These are phyloP conservation scores for Ogataea pignaliae DNA, from an alignment of 805 yeast genomes.

Conservation along the genomic window DNA sequence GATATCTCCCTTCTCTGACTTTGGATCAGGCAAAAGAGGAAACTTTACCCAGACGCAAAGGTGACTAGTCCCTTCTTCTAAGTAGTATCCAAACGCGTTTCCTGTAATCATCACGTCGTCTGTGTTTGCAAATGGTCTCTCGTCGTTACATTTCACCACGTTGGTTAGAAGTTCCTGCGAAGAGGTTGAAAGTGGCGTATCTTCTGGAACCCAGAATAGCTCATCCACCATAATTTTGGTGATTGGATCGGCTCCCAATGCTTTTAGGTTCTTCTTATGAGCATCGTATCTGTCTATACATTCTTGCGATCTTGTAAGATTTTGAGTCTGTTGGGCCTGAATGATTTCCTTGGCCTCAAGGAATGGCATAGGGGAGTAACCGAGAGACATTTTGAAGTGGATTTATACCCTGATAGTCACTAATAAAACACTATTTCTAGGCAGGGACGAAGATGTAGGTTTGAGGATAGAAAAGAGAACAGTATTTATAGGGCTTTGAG, in stretches of 20 bases:
- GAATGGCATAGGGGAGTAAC: slow-evolving; percentile 42
- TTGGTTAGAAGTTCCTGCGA: slow-evolving; percentile 11
- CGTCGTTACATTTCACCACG: slow-evolving; percentile 27
- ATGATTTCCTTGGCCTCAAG: slow-evolving; percentile 36
- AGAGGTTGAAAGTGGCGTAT: slow-evolving; percentile 13
- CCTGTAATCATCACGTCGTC: slow-evolving; percentile 41
- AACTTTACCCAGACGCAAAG: slow-evolving; percentile 66
- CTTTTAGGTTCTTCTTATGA: slow-evolving; percentile 39
- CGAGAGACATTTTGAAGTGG: slow-evolving; percentile 10
- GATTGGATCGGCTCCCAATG: slow-evolving; percentile 36
- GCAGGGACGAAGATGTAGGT: not conserved
- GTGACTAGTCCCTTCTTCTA: slow-evolving; percentile 48
- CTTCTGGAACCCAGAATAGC: slow-evolving; percentile 44
- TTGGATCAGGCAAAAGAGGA: slow-evolving; percentile 47
- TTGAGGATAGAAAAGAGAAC: no score
- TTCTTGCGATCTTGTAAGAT: slow-evolving; percentile 43
- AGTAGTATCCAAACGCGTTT: slow-evolving; percentile 68
- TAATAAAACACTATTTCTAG: not conserved
- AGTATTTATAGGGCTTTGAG: no score
- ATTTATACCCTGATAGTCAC: not conserved
- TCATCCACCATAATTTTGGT: slow-evolving; percentile 44
- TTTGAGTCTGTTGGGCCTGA: slow-evolving; percentile 37
- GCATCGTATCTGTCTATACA: slow-evolving; percentile 40
- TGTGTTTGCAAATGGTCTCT: slow-evolving; percentile 37
- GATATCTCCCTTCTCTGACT: slow-evolving; percentile 48